Conservation (phyloP, 169 alveolate genomes). For the Cryptosporidium viatorum region DNA sequence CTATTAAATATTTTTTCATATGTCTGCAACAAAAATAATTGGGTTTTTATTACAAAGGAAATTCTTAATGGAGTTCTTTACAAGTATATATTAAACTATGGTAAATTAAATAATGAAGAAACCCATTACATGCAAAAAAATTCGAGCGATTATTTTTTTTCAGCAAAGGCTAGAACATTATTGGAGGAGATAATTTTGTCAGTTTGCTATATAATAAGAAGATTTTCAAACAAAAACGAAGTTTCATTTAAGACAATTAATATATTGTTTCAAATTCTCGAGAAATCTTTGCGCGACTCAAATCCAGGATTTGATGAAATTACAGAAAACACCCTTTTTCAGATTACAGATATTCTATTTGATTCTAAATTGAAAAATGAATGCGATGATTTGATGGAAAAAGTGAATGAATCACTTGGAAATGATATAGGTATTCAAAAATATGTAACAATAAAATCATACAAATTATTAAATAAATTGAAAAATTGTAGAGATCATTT, state of each 20-base stretch:
- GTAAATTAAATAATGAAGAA: background rate
- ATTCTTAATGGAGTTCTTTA: constrained; percentile 42
- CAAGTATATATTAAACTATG: background rate
- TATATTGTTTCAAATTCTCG: constrained; percentile 31
- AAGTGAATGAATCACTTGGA: background rate
- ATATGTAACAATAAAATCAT: constrained; percentile 20
- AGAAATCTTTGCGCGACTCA: background rate
- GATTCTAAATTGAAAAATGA: constrained; percentile 8
- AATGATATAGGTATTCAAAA: background rate
- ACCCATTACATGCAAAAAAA: background rate
- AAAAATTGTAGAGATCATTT: constrained; percentile 4
- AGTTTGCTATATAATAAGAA: constrained; percentile 16
- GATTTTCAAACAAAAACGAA: constrained; percentile 26
- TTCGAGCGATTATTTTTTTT: constrained; percentile 13
- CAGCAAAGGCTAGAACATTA: constrained; percentile 22
- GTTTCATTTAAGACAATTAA: constrained; percentile 44
- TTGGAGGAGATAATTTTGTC: constrained; percentile 43
- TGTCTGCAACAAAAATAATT: constrained; percentile 25
- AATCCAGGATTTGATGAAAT: constrained; percentile 22
- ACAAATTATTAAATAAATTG: constrained; percentile 18
- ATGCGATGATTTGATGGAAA: background rate
- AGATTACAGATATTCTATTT: constrained; percentile 52
- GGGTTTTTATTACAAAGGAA: constrained; percentile 55
- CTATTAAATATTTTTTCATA: constrained; percentile 20
- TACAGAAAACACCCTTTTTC: constrained; percentile 69